Conservation (phyloP, 768 basidiomycete genomes). For the Phaeotremella skinneri region DNA sequence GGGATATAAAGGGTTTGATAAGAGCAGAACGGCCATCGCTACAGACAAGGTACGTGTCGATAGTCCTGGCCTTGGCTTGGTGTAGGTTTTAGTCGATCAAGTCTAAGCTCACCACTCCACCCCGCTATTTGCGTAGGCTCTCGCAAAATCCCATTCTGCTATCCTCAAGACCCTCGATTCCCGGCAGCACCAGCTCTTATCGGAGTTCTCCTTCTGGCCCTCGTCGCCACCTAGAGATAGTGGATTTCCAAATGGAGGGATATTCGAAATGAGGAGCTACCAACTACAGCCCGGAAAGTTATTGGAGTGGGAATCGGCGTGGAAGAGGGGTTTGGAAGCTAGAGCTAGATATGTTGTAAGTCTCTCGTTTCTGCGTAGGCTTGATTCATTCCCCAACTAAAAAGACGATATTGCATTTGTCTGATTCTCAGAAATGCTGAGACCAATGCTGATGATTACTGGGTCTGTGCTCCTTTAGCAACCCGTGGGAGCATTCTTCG, state of each 20-base stretch:
- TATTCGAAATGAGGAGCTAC: constrained; percentile 91
- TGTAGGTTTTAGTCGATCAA: constrained; percentile 10
- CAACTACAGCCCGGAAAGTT: constrained; percentile 77
- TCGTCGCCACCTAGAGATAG: constrained; percentile 79
- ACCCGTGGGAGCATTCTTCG: constrained; percentile 51
- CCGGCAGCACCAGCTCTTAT: constrained; percentile 69
- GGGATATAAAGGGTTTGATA: constrained; percentile 85
- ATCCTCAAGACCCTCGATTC: constrained; percentile 73
- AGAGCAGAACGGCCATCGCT: constrained; percentile 63
- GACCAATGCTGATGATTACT: constrained; percentile 55
- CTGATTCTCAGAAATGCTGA: neutral
- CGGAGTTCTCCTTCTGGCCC: constrained; percentile 91
- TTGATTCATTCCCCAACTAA: no score
- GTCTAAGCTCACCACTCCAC: constrained; percentile 8
- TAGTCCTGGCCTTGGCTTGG: no score
- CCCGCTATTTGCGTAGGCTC: neutral
- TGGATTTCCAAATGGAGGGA: constrained; percentile 61
- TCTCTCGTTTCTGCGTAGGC: constrained; percentile 60
- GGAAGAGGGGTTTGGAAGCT: constrained; percentile 93
- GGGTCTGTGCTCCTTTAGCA: constrained; percentile 20
- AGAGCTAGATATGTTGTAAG: constrained; percentile 73
- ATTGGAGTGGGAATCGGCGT: constrained; percentile 91
- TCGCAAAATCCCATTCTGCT: constrained; percentile 4
- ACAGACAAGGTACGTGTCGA: constrained; percentile 73
- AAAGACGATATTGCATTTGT: no score